Conservation (phyloP, 75 land plant genomes). For the Gnetum montanum region DNA sequence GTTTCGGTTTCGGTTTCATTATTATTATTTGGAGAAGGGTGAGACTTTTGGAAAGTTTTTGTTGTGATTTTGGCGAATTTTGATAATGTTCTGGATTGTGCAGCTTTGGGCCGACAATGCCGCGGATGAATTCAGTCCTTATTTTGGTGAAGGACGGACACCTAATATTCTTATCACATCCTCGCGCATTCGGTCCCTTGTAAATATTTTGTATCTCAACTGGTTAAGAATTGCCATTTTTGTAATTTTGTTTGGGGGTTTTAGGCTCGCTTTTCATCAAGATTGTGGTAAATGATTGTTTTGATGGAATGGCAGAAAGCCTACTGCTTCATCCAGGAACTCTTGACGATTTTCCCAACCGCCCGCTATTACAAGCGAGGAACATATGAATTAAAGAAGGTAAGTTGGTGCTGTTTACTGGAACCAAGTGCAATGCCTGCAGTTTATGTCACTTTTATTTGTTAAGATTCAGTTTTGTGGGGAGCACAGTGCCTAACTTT, state of each 20-base stretch:
- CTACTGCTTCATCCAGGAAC: slow-evolving; percentile 58
- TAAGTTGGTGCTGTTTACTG: slow-evolving; percentile 4
- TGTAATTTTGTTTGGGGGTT: not conserved
- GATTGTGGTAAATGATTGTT: not conserved
- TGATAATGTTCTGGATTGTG: no score
- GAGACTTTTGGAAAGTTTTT: not conserved
- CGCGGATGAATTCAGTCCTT: slow-evolving; percentile 67
- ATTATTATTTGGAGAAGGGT: not conserved
- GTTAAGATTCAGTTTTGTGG: no score
- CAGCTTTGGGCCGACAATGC: slow-evolving; percentile 79
- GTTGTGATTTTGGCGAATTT: no score
- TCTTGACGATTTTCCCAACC: slow-evolving; percentile 74
- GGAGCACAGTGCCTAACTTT: no score
- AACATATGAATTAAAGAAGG: slow-evolving; percentile 81
- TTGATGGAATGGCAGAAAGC: no score
- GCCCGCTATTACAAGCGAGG: slow-evolving; percentile 84
- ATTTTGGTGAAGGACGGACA: slow-evolving; percentile 33
- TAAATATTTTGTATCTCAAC: slow-evolving; percentile 34
- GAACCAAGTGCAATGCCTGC: not conserved
- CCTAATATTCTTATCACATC: slow-evolving; percentile 81
- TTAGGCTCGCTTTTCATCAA: not conserved
- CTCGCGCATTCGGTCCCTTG: slow-evolving; percentile 64
- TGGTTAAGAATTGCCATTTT: slow-evolving; percentile 1
- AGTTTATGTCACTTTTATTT: no score
- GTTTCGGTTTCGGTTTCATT: not conserved